Evolutionary conservation across 371 early-diverging fungal species (phyloP), one percentile per base, ranked within the genome.

Genomic region (Batkoa obscura): DNA sequence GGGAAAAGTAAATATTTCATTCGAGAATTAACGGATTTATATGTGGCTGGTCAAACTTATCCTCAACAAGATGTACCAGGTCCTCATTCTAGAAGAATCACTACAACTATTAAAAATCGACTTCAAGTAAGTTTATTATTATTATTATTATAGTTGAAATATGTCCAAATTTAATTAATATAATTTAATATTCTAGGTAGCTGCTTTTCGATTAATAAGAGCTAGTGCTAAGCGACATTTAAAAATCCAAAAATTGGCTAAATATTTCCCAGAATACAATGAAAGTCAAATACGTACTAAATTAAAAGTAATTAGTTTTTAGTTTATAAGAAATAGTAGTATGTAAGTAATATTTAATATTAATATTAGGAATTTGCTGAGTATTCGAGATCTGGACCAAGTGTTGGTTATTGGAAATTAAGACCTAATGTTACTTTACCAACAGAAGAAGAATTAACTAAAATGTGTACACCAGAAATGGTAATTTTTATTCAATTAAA

Each of bases 391-490:
- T 83, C 80, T 61, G 92, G 93, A 1, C 84, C 83, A 59, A 91
- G 92, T 36, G 86, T 87, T 30, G 91, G 90, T 15, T 85, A 86
- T 62, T 98, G 96, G 96, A 83, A 87, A 53, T 69, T 93, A 42
- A 89, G 94, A 64, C 79, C 74, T n/a, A 75, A 67, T n/a, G 73
- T 80, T 9, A 71, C 80, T 2, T 67, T 97, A 2, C 93, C 94
- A 0, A 69, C 66, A 46, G 99, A 99, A 68, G 95, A 99, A 55
- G 94, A 95, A 39, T 64, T 99, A 35, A 75, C 90, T 45, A 90
- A 90, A 61, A 74, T 95, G 68, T 81, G 97, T 0, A 94, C 96
- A n/a, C 99, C 99, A 6, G 99, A 99, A 66, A 91, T 89, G 83
- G 80, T 71, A 54, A 55, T 35, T 23, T 49, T 15, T n/a, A 15